These are phyloP conservation scores for Pythium rhizo-oryzae DNA, from an alignment of 352 stramenopile species.

Conservation along the genomic window DNA sequence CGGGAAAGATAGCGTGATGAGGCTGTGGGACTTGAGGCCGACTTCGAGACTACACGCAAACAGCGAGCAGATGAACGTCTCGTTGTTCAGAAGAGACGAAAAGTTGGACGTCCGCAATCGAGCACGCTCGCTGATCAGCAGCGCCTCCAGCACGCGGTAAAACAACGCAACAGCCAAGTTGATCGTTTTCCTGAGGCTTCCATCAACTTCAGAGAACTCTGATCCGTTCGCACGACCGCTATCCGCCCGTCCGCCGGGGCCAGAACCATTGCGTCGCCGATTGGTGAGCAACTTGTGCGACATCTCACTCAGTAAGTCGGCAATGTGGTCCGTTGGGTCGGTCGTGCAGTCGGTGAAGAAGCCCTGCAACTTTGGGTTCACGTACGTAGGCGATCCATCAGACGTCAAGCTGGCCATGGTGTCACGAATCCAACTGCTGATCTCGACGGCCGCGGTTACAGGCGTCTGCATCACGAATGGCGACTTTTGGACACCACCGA, in stretches of 20 bases:
- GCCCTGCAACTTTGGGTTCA: conserved; percentile 49
- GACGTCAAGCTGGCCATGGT: conserved; percentile 32
- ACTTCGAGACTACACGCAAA: conserved; percentile 87
- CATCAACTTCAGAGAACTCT: conserved; percentile 63
- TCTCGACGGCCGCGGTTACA: conserved; percentile 80
- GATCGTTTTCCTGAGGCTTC: conserved; percentile 75
- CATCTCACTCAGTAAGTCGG: conserved; percentile 47
- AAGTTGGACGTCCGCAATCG: conserved; percentile 77
- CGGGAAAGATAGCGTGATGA: conserved; percentile 87
- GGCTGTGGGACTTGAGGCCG: conserved; percentile 80
- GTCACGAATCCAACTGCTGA: conserved; percentile 81
- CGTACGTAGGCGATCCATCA: conserved; percentile 21
- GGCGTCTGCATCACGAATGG: conserved; percentile 64
- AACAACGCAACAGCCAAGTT: conserved; percentile 72
- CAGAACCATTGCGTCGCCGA: conserved; percentile 31
- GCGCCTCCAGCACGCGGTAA: conserved; percentile 78
- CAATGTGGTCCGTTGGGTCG: conserved; percentile 63
- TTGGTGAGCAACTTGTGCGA: conserved; percentile 52
- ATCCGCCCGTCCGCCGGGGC: background rate
- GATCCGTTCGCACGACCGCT: background rate
- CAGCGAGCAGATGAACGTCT: conserved; percentile 74
- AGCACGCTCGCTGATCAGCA: conserved; percentile 69
- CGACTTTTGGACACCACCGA: conserved; percentile 35
- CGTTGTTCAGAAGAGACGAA: conserved; percentile 79
- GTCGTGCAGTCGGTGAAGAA: conserved; percentile 67